Base-by-base conservation (phyloP, 225 moss, liverwort and hornwort species). In the Polytrichum commune region DNA sequence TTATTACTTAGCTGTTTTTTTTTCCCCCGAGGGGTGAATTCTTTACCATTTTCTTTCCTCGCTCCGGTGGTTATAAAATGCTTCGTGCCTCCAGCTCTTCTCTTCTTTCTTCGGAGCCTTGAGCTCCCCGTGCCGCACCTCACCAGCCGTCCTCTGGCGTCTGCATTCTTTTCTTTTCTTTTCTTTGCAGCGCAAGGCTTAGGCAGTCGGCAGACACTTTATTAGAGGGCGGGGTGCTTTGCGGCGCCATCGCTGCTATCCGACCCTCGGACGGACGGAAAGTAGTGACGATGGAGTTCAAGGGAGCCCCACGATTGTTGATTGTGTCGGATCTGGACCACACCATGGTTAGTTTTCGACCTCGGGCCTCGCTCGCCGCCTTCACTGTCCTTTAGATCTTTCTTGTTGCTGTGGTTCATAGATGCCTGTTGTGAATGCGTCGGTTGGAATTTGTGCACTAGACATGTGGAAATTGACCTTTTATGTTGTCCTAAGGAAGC, bases 261-360 rank as follows among this genome's bases (percentile, higher is more conserved):
- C 58, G 30, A 35, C 19, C 5, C 5, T 60, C 58, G 35, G 32
- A 66, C 73, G 19, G 69, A 46, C 23, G 54, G 19, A 29, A 57
- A 19, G 29, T 19, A 69, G 26, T 27, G 54, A 26, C 54, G 0
- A 85, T 85, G 85, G 82, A 85, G 81, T 85, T 85, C 68, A 79
- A 55, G 56, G 85, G 85, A 82, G 79, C 81, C 56, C 85, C 85
- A 67, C 85, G 85, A 3, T 76, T 85, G 85, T 70, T 91, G 86
- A 69, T 91, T 58, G 91, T 89, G 73, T 86, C 88, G 60, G 91
- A 91, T 78, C 82, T 91, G 75, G 91, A 91, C 71, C 53, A 70
- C 72, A 91, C 89, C 55, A 88, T 91, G 91, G 86, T 91, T 73
- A 24, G 69, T 8, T 53, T 46, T 57, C 10, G 25, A 53, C 75